Conservation (phyloP, 495 filamentous ascomycete genomes). For the Aspergillus nidulans region DNA sequence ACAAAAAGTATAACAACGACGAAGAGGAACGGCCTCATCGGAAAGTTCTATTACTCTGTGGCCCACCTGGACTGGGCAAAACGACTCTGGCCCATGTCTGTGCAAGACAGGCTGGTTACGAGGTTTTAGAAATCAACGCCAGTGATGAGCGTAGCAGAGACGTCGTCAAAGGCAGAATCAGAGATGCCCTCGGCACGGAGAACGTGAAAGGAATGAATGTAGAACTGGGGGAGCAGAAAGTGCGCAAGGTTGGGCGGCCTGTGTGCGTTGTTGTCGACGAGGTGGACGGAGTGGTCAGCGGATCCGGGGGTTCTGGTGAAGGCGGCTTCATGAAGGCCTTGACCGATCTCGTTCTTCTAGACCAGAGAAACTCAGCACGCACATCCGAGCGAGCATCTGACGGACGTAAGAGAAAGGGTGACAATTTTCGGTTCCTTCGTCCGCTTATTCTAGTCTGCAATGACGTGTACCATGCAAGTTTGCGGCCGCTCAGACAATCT, state of each 20-base stretch:
- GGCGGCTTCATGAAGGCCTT: slow-evolving; percentile 94
- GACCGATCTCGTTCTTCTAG: slow-evolving; percentile 78
- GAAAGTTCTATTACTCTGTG: slow-evolving; percentile 86
- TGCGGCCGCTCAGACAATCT: slow-evolving; percentile 77
- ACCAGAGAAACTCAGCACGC: slow-evolving; percentile 70
- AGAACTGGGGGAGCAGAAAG: slow-evolving; percentile 56
- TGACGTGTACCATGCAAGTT: slow-evolving; percentile 89
- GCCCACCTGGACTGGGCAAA: slow-evolving; percentile 90
- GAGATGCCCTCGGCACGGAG: slow-evolving; percentile 84
- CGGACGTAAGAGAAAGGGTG: slow-evolving; percentile 60
- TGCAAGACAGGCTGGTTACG: slow-evolving; percentile 90
- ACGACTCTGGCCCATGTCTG: slow-evolving; percentile 96
- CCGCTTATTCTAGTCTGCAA: slow-evolving; percentile 95
- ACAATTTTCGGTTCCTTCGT: slow-evolving; percentile 78
- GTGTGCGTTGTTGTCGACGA: slow-evolving; percentile 95
- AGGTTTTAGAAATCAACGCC: slow-evolving; percentile 92
- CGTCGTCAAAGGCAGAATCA: slow-evolving; percentile 85
- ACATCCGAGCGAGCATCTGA: slow-evolving; percentile 29
- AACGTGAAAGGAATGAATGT: slow-evolving; percentile 79
- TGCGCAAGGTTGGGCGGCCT: slow-evolving; percentile 72
- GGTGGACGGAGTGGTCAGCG: slow-evolving; percentile 86
- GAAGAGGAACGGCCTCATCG: slow-evolving; percentile 66
- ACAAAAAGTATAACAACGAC: slow-evolving; percentile 33
- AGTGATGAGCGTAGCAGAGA: slow-evolving; percentile 95
- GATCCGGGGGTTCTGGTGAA: slow-evolving; percentile 64